A percentile compares a stretch with the other conserved stretches of the same genome.
Conservation (phyloP, 176 grass and related monocot species). For the Canna indica region DNA sequence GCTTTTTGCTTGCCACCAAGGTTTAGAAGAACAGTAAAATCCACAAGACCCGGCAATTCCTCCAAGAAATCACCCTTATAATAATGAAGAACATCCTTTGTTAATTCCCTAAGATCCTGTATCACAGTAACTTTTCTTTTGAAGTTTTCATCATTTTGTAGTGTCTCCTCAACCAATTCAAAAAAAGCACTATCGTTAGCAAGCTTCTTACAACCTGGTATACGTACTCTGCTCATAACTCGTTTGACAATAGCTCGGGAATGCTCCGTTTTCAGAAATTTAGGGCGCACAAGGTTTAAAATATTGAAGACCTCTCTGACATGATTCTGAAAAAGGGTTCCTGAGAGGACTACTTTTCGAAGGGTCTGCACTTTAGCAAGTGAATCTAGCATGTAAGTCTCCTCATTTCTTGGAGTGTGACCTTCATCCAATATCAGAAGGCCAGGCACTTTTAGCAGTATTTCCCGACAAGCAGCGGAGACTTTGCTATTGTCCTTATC, state of each 20-base stretch:
- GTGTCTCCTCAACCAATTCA: constrained; percentile 53
- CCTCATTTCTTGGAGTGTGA: constrained; percentile 81
- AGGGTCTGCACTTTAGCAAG: constrained; percentile 73
- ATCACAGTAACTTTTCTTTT: constrained; percentile 87
- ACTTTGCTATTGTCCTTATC: constrained; percentile 31
- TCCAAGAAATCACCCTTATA: constrained; percentile 93
- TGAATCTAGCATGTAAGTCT: constrained; percentile 67
- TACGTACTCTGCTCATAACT: constrained; percentile 66
- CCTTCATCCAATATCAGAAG: constrained; percentile 93
- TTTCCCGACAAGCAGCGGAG: constrained; percentile 61
- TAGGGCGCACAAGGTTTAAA: constrained; percentile 83
- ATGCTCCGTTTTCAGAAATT: constrained; percentile 66
- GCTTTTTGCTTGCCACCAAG: constrained; percentile 56
- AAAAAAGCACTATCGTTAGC: constrained; percentile 50
- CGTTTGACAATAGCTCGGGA: constrained; percentile 52
- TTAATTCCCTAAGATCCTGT: constrained; percentile 78
- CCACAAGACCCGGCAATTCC: constrained; percentile 77
- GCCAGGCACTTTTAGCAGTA: constrained; percentile 66
- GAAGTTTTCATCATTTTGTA: constrained; percentile 53
- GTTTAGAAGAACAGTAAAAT: constrained; percentile 72
- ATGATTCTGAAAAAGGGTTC: constrained; percentile 93
- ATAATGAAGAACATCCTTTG: constrained; percentile 86
- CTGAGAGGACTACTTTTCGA: constrained; percentile 92
- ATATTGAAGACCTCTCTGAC: constrained; percentile 83
- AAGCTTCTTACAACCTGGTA: constrained; percentile 36